phyloP scores from a whole-genome alignment of 2,329 filamentous ascomycete genomes.

The Aspergillus ochraceoroseus region DNA sequence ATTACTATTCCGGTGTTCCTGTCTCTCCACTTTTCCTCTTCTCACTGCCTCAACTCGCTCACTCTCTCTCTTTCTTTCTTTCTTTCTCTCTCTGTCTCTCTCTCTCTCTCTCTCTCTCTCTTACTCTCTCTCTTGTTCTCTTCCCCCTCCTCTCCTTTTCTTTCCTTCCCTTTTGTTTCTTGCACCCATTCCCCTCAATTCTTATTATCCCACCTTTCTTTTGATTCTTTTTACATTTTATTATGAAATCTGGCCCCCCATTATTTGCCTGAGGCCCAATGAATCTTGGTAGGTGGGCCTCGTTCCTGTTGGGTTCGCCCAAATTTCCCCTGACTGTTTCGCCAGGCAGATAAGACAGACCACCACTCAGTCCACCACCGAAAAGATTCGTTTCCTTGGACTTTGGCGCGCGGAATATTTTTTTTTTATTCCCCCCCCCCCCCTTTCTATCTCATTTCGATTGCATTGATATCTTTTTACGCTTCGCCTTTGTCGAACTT shows the following conservation, averaged over 20 bases:
- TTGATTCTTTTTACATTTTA: constrained; percentile 11
- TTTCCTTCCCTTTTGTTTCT: constrained; percentile 14
- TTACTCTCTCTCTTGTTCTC: constrained; percentile 20
- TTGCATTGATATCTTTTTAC: neutral
- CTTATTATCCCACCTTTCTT: constrained; percentile 3
- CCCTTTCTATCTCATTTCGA: constrained; percentile 2
- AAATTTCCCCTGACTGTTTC: constrained; percentile 15
- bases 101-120: constrained; percentile 24
- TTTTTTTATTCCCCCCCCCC: constrained; percentile 4
- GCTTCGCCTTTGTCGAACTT: neutral
- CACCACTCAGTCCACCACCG: neutral
- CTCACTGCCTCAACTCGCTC: too few species aligned
- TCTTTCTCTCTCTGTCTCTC: constrained; percentile 18
- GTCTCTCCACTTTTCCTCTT: constrained; percentile 11
- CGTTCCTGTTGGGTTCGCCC: constrained; percentile 1
- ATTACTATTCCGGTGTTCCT: constrained; percentile 7
- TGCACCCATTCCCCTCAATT: constrained; percentile 7
- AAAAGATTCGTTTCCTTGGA: constrained; percentile 5
- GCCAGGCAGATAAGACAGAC: too few species aligned
- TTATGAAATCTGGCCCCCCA: constrained; percentile 7
- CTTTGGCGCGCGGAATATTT: neutral
- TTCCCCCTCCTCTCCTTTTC: constrained; percentile 10
- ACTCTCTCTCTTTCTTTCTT: constrained; percentile 6
- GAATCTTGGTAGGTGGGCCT: constrained; percentile 7
- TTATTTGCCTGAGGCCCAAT: constrained; percentile 12